Evolutionary conservation across 805 yeast genomes (phyloP), one percentile per base, ranked within the genome.

Genomic region (Candida montana): DNA sequence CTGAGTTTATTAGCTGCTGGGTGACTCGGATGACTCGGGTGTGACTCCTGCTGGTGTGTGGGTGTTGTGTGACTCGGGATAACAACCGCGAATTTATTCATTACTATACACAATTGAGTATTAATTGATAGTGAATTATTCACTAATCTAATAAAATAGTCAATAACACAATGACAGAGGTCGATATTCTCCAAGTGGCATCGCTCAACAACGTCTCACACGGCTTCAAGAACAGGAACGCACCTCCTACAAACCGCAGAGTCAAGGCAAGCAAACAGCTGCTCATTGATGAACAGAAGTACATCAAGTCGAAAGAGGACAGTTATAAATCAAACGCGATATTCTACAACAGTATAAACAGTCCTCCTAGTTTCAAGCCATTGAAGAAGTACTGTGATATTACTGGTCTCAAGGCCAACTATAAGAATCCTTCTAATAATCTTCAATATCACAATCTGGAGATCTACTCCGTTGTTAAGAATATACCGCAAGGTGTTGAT

Each of bases 351-450:
- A 75, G 81, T 30, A 65, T 90, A 6, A 77, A 77, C 23, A 95
- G 96, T 0, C 95, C 96, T 3, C 98, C 98, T 1, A 83, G 93
- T 3, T 63, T 89, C 49, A 74, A 68, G 48, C 98, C 98, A 0
- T 66, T 71, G 15, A 87, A 83, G 64, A 82, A 79, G 48, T 90
- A 88, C 63, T 91, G 99, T 62, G 99, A 93, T 58, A 79, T 91
- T 36, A 91, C 98, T 0, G 99, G 99, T 0, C 67, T 91, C 17
- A 81, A 77, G 37, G 91, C 89, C 0, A 73, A 65, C 24, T 91
- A 91, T 68, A 81, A 75, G 56, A 72, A 82, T 20, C 93, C 93
- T 0, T 71, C 81, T 20, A 83, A 78, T 53, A 83, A 83, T 32
- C 65, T 91, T 39, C 69, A 96, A 42, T 91, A 79, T 60, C 79